Evolutionary conservation across 2,329 filamentous ascomycete species (phyloP).

Genomic region (Cercospora citrullina): DNA sequence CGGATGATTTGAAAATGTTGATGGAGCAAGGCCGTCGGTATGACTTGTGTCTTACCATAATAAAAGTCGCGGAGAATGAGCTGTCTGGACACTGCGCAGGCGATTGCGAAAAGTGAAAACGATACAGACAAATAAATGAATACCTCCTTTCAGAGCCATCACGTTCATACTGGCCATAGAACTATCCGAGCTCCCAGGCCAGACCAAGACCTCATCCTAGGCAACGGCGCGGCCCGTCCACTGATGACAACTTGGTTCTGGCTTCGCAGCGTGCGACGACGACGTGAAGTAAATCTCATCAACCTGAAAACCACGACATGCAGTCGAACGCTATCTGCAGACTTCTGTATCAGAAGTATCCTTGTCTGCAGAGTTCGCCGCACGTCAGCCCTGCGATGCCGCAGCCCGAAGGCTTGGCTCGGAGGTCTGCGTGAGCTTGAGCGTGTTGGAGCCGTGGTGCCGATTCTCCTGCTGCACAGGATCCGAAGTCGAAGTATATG

Average conservation of each 20-base stretch:
- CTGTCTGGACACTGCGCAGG: neutral
- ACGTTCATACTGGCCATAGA: neutral
- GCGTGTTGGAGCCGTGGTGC: neutral
- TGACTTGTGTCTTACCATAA: neutral
- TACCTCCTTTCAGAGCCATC: too few relatives aligned
- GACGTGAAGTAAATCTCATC: neutral
- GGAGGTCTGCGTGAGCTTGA: neutral
- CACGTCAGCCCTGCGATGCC: neutral
- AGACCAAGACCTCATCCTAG: neutral
- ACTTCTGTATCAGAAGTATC: neutral
- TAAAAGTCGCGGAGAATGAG: neutral
- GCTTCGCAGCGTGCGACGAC: too few relatives aligned
- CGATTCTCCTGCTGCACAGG: neutral
- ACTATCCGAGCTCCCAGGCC: neutral
- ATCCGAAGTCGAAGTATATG: neutral
- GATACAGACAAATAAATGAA: too few relatives aligned
- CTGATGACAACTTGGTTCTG: neutral
- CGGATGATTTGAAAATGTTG: neutral
- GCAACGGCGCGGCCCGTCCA: neutral
- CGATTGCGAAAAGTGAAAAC: too few relatives aligned
- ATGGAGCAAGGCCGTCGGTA: too few relatives aligned
- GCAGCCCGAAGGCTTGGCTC: neutral
- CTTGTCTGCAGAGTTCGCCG: neutral
- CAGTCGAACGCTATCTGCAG: neutral
- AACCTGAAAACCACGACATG: neutral